phyloP scores from a whole-genome alignment of 129 eudicot species.

The Flaveria linearis region DNA sequence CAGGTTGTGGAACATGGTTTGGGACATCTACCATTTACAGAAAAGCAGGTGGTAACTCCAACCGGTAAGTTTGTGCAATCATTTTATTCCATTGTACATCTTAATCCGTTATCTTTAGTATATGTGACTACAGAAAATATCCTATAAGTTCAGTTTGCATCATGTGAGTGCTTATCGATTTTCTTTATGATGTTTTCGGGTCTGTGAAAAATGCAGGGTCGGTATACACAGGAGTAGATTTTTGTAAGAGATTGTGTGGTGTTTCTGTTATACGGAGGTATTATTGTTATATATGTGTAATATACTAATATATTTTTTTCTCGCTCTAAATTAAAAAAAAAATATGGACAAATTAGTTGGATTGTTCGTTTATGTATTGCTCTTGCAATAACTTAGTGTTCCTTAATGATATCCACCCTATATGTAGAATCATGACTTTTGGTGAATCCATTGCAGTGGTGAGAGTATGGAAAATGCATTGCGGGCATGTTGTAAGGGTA shows the following conservation, averaged over 20 bases:
- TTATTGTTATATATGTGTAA: not conserved
- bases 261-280: slow-evolving; percentile 95
- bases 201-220: slow-evolving; percentile 54
- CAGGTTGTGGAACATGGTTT: slow-evolving; percentile 95
- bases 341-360: no score
- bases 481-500: slow-evolving; percentile 97
- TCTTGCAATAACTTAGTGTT: no score
- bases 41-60: slow-evolving; percentile 85
- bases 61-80: slow-evolving; percentile 60
- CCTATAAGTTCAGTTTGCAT: not conserved
- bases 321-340: no score
- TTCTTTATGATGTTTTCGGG: slow-evolving; percentile 7
- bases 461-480: slow-evolving; percentile 99
- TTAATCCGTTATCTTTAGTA: not conserved
- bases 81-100: not conserved
- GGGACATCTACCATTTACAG: slow-evolving; percentile 91
- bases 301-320: not conserved
- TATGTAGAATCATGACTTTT: slow-evolving; percentile 10
- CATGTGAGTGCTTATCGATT: not conserved
- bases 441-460: slow-evolving; percentile 55
- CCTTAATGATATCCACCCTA: no score
- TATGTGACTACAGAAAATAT: not conserved
- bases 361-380: not conserved
- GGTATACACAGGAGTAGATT: slow-evolving; percentile 94
- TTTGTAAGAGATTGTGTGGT: slow-evolving; percentile 97